Conservation (phyloP, 805 yeast species). For the Groenewaldozyma tartarivorans region DNA sequence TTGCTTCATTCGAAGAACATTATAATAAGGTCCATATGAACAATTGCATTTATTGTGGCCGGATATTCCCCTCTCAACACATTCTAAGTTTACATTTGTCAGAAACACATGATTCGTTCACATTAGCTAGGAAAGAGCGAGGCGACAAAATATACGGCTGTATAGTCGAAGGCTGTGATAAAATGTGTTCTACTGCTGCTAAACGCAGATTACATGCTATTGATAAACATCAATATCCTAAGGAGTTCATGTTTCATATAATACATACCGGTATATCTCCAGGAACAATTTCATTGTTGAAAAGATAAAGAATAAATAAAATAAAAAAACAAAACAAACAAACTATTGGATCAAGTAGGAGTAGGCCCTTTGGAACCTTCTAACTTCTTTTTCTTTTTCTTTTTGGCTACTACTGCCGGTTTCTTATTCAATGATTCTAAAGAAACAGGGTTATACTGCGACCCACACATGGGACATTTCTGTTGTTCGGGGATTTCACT, state of each 20-base stretch:
- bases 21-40: constrained; percentile 15
- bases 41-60: constrained; percentile 17
- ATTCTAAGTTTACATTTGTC: constrained; percentile 40
- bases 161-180: constrained; percentile 34
- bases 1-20: constrained; percentile 18
- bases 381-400: constrained; percentile 28
- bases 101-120: constrained; percentile 46
- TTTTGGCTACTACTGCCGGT: constrained; percentile 44
- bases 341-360: too few relatives aligned
- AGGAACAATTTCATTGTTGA: constrained; percentile 5
- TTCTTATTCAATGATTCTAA: constrained; percentile 47
- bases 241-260: constrained; percentile 13
- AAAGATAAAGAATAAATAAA: background rate
- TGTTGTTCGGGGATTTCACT: constrained; percentile 43
- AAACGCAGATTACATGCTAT: constrained; percentile 41
- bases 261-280: constrained; percentile 8
- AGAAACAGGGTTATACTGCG: constrained; percentile 59
- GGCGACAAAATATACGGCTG: constrained; percentile 38
- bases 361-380: constrained; percentile 4
- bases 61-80: constrained; percentile 33
- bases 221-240: constrained; percentile 42
- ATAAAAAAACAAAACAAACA: background rate
- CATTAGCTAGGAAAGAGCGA: constrained; percentile 26
- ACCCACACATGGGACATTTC: constrained; percentile 80
- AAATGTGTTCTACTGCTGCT: constrained; percentile 30